Evolutionary conservation across 805 yeast species (phyloP).

Genomic region (Suhomyces sp.): DNA sequence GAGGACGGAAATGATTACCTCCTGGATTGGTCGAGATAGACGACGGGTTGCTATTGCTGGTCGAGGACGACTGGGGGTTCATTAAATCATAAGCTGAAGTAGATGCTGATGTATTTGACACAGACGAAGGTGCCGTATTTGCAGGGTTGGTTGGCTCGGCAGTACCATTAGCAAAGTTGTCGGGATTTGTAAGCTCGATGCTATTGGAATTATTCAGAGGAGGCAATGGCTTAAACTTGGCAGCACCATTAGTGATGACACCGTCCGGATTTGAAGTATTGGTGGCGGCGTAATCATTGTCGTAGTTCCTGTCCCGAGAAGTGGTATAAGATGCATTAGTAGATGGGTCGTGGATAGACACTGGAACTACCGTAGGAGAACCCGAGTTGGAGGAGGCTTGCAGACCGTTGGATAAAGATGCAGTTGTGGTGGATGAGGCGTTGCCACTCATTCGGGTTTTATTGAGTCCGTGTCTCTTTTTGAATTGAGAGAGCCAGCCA

Average conservation of each 20-base stretch:
- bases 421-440: conserved; percentile 1
- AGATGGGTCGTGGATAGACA: conserved; percentile 15
- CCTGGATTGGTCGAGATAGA: conserved; percentile 7
- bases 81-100: conserved; percentile 20
- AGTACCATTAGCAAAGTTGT: conserved; percentile 4
- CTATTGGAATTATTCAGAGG: not conserved
- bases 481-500: conserved; percentile 64
- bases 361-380: conserved; percentile 9
- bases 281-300: conserved; percentile 4
- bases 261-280: conserved; percentile 1
- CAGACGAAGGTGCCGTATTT: conserved; percentile 9
- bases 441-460: conserved; percentile 29
- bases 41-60: conserved; percentile 6
- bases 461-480: conserved; percentile 54
- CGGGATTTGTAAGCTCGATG: conserved; percentile 3
- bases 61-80: conserved; percentile 14
- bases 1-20: conserved; percentile 26
- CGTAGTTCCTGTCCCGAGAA: conserved; percentile 5
- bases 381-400: conserved; percentile 4
- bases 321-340: not conserved
- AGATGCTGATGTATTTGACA: conserved; percentile 5
- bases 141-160: conserved; percentile 8
- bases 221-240: conserved; percentile 4
- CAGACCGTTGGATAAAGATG: conserved; percentile 1
- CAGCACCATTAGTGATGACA: not conserved